Evolutionary conservation across 176 grass and related monocot genomes (phyloP), one percentile per base, ranked within the genome.

Genomic region (Paspalum notatum): DNA sequence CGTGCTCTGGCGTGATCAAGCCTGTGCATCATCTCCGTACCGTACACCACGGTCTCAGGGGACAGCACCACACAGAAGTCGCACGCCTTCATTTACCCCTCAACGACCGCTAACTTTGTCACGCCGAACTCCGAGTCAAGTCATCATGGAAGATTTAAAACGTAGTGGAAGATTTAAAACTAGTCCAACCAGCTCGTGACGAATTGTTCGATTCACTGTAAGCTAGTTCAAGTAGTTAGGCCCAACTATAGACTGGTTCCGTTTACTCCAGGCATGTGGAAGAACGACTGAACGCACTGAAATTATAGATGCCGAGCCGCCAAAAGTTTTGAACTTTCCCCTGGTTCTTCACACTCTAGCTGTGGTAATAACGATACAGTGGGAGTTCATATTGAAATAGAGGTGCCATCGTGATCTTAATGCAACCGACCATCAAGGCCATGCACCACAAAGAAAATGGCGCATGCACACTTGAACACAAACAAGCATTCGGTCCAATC

Each of bases 391-490:
- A 17, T 55, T 14, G 11, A 52, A 63, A 47, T 48, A 27, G 18
- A 57, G 25, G 40, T 55, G 57, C 4, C 50, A 66, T 68, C 10
- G 16, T 52, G 61, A 50, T 88, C 37, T 22, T 53, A 14, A 40
- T 54, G 45, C 13, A 12, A 8, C 42, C 59, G 20, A 27, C 65
- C 26, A 78, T 39, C 26, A 62, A 44, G 55, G 1, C 16, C 0
- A 60, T 26, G 6, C 18, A 0, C 22, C 51, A 62, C 32, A 37
- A 17, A 74, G 53, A 74, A 79, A 85, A 77, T 42, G 74, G 32
- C 15, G 6, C 42, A 39, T 21, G 54, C n/a, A 27, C 11, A n/a
- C n/a, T n/a, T n/a, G n/a, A n/a, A n/a, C n/a, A 53, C 20, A 39
- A 27, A 9, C 74, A 5, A 4, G 40, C 16, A 22, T 57, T 38